Base-by-base conservation (phyloP, 1,284 basidiomycete genomes). In the Trichosporon sp. region DNA sequence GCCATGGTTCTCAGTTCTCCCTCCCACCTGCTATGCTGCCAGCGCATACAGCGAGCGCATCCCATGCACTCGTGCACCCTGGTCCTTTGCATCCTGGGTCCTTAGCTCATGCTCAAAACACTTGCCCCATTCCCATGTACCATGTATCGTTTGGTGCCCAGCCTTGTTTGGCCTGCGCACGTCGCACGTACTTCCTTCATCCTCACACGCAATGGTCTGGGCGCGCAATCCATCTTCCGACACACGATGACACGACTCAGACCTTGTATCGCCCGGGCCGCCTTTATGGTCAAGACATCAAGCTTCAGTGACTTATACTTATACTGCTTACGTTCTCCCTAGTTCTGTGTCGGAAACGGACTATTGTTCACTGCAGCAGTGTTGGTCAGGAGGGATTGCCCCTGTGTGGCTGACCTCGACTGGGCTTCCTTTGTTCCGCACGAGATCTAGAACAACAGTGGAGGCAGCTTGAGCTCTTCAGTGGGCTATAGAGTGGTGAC, bases 31-130 rank as follows among this genome's bases (percentile, higher is more conserved):
- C n/a, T 10, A 38, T 6, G 1, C 7, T 38, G 37, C 37, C 26
- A 26, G 26, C 26, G 26, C 26, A 26, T 26, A 26, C 26, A 26
- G 26, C 26, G 26, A 26, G 26, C 26, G 26, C 26, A 26, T 26
- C 26, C 26, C 26, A 26, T 26, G 26, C 26, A 26, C 26, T 26
- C 38, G 10, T 40, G 10, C 19, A 12, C 19, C 51, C 51, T 54
- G 14, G 51, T 26, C 51, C 19, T 7, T 16, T 16, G 21, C 16
- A 7, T 26, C 51, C 51, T 54, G 21, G 14, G 51, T 16, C 51
- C 19, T 54, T 54, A 54, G 51, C 51, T 19, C 19, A 54, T 26
- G 51, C 51, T 54, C 51, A 54, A 54, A 54, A 54, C 51, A 54
- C 19, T 21, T 54, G 51, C 51, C 46, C 51, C 51, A 54, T 54